These are phyloP conservation scores for Oryza nivara DNA, from an alignment of 176 grass and related monocot species.

Conservation along the genomic window DNA sequence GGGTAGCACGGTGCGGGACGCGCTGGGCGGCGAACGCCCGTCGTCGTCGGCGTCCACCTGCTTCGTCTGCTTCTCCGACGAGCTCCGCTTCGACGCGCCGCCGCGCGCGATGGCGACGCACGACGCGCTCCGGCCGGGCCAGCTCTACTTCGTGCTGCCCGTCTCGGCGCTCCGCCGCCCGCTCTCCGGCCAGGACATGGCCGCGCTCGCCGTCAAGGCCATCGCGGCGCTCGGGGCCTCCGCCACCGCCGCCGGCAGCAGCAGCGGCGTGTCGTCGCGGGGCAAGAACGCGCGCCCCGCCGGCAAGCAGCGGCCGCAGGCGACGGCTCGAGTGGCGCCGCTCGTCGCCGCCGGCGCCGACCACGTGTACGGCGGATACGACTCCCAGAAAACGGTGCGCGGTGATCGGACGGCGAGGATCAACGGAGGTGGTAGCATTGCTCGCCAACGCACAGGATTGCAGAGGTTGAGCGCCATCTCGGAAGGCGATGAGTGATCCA, in stretches of 20 bases:
- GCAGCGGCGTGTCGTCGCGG: background rate
- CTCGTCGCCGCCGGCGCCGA: background rate
- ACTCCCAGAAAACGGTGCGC: background rate
- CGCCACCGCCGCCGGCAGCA: too few relatives aligned
- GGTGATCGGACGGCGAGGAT: background rate
- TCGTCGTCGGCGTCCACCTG: background rate
- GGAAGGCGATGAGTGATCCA: conserved; percentile 14
- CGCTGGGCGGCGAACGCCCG: conserved; percentile 8
- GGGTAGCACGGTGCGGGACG: conserved; percentile 37
- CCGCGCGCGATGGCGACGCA: conserved; percentile 41
- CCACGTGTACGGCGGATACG: background rate
- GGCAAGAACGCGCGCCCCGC: background rate
- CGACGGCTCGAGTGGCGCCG: conserved; percentile 11
- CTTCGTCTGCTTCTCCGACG: conserved; percentile 82
- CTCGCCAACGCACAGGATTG: background rate
- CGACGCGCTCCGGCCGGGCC: conserved; percentile 36
- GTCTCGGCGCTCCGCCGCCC: conserved; percentile 27
- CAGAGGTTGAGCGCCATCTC: conserved; percentile 26
- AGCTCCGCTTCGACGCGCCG: conserved; percentile 49
- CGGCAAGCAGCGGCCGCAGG: background rate
- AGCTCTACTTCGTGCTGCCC: conserved; percentile 77
- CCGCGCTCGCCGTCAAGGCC: conserved; percentile 60
- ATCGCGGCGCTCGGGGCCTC: conserved; percentile 34
- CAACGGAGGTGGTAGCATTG: background rate
- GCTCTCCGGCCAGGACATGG: conserved; percentile 58